Percentiles rank a stretch among this genome's conserved stretches.
phyloP scores from a whole-genome alignment of 2,329 filamentous ascomycete species.

The Clarireedia hainanense region DNA sequence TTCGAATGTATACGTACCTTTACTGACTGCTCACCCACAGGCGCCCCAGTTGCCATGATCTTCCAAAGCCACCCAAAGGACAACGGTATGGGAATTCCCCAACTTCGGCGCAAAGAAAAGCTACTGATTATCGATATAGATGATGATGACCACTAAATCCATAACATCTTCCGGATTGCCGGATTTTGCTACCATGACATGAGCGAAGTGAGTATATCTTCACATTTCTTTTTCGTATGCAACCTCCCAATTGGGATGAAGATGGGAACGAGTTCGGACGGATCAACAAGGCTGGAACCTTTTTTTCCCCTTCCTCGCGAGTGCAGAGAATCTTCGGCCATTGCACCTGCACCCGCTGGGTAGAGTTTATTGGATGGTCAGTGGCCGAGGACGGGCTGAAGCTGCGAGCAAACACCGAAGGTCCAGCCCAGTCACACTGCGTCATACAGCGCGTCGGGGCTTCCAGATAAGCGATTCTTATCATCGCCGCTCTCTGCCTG shows the following conservation, averaged over 20 bases:
- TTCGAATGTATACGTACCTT: background rate
- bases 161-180: background rate
- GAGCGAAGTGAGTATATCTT: slow-evolving; percentile 1
- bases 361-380: slow-evolving; percentile 1
- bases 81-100: background rate
- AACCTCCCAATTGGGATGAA: slow-evolving; percentile 1
- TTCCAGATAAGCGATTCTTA: slow-evolving; percentile 7
- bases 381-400: slow-evolving; percentile 1
- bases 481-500: background rate
- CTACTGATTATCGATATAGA: background rate
- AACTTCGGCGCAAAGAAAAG: background rate
- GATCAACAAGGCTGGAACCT: slow-evolving; percentile 8
- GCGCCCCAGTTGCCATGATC: background rate
- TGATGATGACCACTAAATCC: slow-evolving; percentile 8
- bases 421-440: slow-evolving; percentile 3
- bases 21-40: background rate
- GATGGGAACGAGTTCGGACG: background rate
- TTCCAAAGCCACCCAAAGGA: slow-evolving; percentile 7
- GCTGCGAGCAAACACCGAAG: background rate
- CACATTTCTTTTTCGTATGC: background rate
- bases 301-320: background rate
- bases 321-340: slow-evolving; percentile 2
- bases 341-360: background rate
- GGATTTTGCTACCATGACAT: background rate
- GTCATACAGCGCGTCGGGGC: background rate